phyloP scores from a whole-genome alignment of 306 rosid species.

The Cucurbita moschata region DNA sequence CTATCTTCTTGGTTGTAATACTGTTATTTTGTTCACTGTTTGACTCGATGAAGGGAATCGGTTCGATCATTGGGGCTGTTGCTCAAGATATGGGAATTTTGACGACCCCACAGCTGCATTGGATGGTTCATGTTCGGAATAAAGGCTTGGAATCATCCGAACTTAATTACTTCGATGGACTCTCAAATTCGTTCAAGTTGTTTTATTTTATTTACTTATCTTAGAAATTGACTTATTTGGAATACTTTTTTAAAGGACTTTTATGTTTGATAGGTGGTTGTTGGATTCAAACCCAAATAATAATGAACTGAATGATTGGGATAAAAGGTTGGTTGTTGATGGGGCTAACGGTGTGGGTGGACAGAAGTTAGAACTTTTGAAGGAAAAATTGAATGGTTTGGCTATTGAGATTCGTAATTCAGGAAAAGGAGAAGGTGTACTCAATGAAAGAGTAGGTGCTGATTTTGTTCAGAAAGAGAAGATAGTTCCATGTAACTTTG shows the following conservation, averaged over 20 bases:
- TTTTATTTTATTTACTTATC: background rate
- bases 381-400: constrained; percentile 36
- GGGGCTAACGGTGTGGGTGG: constrained; percentile 97
- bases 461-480: constrained; percentile 98
- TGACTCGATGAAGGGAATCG: constrained; percentile 45
- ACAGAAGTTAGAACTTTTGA: constrained; percentile 39
- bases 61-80: constrained; percentile 51
- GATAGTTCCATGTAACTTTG: constrained; percentile 52
- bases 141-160: constrained; percentile 39
- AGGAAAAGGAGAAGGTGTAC: constrained; percentile 58
- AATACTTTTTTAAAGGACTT: constrained; percentile 9
- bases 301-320: constrained; percentile 10
- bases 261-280: constrained; percentile 66
- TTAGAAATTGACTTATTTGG: background rate
- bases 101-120: constrained; percentile 81
- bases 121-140: constrained; percentile 86
- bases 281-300: constrained; percentile 54
- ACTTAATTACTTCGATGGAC: constrained; percentile 54
- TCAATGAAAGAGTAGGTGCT: constrained; percentile 93
- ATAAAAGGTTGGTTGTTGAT: constrained; percentile 54
- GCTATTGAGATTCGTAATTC: constrained; percentile 60
- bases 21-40: background rate
- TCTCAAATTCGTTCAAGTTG: constrained; percentile 71
- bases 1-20: background rate
- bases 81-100: constrained; percentile 64